These are phyloP conservation scores for Populus euphratica DNA, from an alignment of 345 rosid genomes.

Conservation along the genomic window DNA sequence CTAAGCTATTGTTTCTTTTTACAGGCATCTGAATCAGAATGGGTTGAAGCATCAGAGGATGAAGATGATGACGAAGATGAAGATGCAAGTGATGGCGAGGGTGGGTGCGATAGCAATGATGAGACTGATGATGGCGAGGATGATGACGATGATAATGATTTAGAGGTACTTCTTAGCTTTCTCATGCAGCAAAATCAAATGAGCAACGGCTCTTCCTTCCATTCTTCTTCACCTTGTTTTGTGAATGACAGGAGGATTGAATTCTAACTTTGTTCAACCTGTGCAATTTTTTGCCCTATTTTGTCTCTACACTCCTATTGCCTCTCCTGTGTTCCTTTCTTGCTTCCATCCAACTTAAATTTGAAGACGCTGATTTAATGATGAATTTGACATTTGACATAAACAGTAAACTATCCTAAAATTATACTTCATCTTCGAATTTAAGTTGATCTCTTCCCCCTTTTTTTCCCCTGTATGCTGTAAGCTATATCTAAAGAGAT, in stretches of 20 bases:
- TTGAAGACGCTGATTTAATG: not conserved
- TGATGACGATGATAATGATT: slow-evolving; percentile 43
- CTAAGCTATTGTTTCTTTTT: not conserved
- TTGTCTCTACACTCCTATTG: not conserved
- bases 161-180: slow-evolving; percentile 34
- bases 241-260: not conserved
- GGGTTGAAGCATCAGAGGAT: slow-evolving; percentile 83
- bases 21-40: slow-evolving; percentile 87
- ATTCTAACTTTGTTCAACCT: too few species aligned
- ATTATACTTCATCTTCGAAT: not conserved
- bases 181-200: slow-evolving; percentile 11
- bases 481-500: too few species aligned
- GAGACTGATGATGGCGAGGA: slow-evolving; percentile 51
- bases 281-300: not conserved
- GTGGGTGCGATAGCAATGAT: slow-evolving; percentile 46
- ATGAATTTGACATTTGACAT: not conserved
- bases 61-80: slow-evolving; percentile 79
- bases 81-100: slow-evolving; percentile 51
- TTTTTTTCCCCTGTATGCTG: too few species aligned
- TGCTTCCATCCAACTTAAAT: not conserved
- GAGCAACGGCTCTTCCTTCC: not conserved
- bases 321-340: not conserved
- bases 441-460: not conserved
- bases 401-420: not conserved
- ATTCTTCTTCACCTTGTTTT: not conserved